Base-by-base conservation (phyloP, 768 basidiomycete species). In the Mycena galopus region DNA sequence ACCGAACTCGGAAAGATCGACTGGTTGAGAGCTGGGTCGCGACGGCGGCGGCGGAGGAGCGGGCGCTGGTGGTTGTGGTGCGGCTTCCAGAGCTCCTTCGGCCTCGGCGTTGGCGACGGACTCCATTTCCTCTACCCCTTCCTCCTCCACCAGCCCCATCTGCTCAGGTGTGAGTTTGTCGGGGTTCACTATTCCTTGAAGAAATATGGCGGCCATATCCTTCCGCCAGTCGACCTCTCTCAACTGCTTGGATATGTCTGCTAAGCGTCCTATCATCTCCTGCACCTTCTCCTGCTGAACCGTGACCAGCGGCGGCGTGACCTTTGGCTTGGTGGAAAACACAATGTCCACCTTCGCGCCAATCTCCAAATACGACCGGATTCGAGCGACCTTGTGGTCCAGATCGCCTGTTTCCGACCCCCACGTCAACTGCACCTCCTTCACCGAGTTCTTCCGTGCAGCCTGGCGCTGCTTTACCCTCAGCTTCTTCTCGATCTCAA, bases 401-500 rank as follows among this genome's bases (percentile, higher is more conserved):
- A 91, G 76, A 76, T 96, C 95, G 9, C 85, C 88, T 33, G 79
- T 73, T 9, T 83, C 88, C 16, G 91, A 87, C 3, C 84, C 85
- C 93, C 94, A 96, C 16, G 91, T 89, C 56, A 96, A 77, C 81
- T 93, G 92, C 6, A 94, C 83, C 82, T 94, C 91, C 83, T 94
- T 95, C 65, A 82, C 78, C 25, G 79, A 69, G 69, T 84, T 79
- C 62, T 82, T 78, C 55, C 80, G 73, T 47, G 67, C 76, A 8
- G 75, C 74, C 59, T 75, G 82, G 73, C 84, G 85, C 61, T 79
- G 81, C 73, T 83, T 82, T 58, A 77, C 79, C 73, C 82, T 84
- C 60, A 80, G 74, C 66, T 82, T 80, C 71, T 81, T 83, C 23
- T 82, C 78, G 72, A 83, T 84, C 44, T 81, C 81, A 67, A 82